Base-by-base conservation (phyloP, 2,329 filamentous ascomycete genomes). In the Ilyonectria robusta region DNA sequence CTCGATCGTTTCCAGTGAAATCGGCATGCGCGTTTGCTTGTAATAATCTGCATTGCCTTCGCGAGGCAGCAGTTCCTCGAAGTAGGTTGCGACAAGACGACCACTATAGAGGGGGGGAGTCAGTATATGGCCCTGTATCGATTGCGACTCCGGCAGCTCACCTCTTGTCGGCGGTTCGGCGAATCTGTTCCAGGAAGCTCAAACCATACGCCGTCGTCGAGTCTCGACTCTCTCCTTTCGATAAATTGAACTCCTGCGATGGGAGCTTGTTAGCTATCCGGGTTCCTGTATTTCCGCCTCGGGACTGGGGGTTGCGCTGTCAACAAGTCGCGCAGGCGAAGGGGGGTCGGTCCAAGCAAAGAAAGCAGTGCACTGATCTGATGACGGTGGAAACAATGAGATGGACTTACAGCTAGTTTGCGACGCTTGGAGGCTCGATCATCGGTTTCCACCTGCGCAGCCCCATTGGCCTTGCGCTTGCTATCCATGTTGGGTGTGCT, bases 111-210 rank as follows among this genome's bases (percentile, higher is more conserved):
- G n/a, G 65, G 59, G 26, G 47, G 11, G 6, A 26, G 69, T 77
- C 65, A 78, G 74, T 60, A 59, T 29, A n/a, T 35, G 6, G 76
- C 21, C 11, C 59, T 26, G 29, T 50, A 7, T 35, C n/a, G 23
- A 54, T 31, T 35, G 51, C n/a, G 60, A 26, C 33, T 17, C 15
- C 11, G 19, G 9, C 31, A 26, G 50, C 88, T 76, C 86, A 95
- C 93, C 88, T 93, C 83, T 97, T 97, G 80, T 97, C 94, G 69
- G 90, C 89, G 23, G 93, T 94, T 70, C 89, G 87, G 74, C 91
- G 91, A 76, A 97, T 88, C 77, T 91, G 90, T 60, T 93, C 90
- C 50, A 97, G 83, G 76, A 97, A 93, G 71, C 87, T 88, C 74
- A 93, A 82, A 42, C 94, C 94, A 75, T 90, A 88, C 62, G 90